Evolutionary conservation across 2,329 filamentous ascomycete genomes (phyloP).

Genomic region (Alternaria burnsii): DNA sequence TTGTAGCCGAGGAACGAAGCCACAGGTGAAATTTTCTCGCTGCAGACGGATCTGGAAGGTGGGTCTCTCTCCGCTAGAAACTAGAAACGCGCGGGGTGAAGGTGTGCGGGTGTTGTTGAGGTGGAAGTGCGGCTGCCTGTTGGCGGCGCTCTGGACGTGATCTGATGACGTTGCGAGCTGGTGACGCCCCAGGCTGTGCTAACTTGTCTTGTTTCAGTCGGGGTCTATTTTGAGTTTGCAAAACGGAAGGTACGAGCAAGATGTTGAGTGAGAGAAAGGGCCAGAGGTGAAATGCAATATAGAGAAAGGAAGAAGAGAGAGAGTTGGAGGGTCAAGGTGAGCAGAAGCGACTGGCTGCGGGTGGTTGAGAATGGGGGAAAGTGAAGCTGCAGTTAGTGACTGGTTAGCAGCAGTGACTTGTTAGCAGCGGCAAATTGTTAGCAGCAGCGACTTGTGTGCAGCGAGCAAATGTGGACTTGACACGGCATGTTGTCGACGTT

Average conservation of each 20-base stretch:
- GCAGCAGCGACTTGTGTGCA: too few species aligned
- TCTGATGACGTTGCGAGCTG: constrained; percentile 39
- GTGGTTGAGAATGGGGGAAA: neutral
- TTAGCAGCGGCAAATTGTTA: too few species aligned
- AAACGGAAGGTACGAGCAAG: neutral
- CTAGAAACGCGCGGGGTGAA: constrained; percentile 6
- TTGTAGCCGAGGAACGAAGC: constrained; percentile 17
- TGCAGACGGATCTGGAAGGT: constrained; percentile 30
- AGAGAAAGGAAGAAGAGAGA: constrained; percentile 8
- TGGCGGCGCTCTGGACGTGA: constrained; percentile 32
- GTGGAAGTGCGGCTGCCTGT: constrained; percentile 38
- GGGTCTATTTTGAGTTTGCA: neutral
- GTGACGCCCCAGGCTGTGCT: constrained; percentile 28
- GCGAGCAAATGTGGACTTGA: neutral
- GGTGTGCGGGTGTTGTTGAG: neutral
- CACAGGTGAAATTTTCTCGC: constrained; percentile 24
- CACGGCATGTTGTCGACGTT: neutral
- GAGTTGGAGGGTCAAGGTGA: too few species aligned
- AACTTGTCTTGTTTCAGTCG: constrained; percentile 24
- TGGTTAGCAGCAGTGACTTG: too few species aligned
- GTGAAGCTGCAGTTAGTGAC: neutral
- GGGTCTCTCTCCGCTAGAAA: constrained; percentile 8
- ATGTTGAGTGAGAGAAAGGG: neutral
- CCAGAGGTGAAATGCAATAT: neutral
- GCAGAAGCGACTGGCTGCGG: neutral